A percentile compares a stretch with the other conserved stretches of the same genome.
Conservation (phyloP, 2,329 filamentous ascomycete species). For the Ophiosphaerella herpotricha region DNA sequence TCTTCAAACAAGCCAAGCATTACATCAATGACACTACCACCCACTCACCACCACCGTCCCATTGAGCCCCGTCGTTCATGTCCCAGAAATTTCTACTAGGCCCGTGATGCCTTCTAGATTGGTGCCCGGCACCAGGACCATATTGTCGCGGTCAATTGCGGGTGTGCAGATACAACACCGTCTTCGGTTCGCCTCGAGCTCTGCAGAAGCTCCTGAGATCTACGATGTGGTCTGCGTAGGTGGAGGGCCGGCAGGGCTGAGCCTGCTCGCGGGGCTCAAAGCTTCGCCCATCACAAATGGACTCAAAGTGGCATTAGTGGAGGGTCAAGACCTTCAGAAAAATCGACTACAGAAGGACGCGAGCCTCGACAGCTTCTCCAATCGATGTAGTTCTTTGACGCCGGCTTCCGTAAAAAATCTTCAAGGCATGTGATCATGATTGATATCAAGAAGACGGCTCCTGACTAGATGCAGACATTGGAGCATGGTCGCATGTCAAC, state of each 20-base stretch:
- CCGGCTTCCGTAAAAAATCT: slow-evolving; percentile 85
- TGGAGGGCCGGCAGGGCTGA: slow-evolving; percentile 86
- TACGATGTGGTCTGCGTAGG: slow-evolving; percentile 94
- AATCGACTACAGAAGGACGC: slow-evolving; percentile 67
- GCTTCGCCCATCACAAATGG: slow-evolving; percentile 74
- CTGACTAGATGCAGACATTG: slow-evolving; percentile 60
- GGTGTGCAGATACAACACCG: slow-evolving; percentile 20
- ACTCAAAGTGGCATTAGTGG: slow-evolving; percentile 85
- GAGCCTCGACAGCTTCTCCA: slow-evolving; percentile 75
- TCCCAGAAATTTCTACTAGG: slow-evolving; percentile 13
- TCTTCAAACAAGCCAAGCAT: slow-evolving; percentile 31
- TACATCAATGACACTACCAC: slow-evolving; percentile 32
- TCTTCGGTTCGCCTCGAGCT: slow-evolving; percentile 40
- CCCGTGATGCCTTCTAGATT: slow-evolving; percentile 43
- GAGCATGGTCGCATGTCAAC: slow-evolving; percentile 81
- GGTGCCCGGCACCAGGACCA: slow-evolving; percentile 19
- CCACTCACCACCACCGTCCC: slow-evolving; percentile 9
- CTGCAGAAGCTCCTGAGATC: slow-evolving; percentile 63
- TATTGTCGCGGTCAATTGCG: slow-evolving; percentile 15
- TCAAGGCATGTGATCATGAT: slow-evolving; percentile 49
- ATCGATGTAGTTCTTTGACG: slow-evolving; percentile 93
- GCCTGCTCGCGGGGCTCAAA: slow-evolving; percentile 54
- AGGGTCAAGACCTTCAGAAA: slow-evolving; percentile 81
- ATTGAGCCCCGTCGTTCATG: slow-evolving; percentile 24
- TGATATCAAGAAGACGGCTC: not conserved